Evolutionary conservation across 345 rosid genomes (phyloP).

Genomic region (Mangifera indica): DNA sequence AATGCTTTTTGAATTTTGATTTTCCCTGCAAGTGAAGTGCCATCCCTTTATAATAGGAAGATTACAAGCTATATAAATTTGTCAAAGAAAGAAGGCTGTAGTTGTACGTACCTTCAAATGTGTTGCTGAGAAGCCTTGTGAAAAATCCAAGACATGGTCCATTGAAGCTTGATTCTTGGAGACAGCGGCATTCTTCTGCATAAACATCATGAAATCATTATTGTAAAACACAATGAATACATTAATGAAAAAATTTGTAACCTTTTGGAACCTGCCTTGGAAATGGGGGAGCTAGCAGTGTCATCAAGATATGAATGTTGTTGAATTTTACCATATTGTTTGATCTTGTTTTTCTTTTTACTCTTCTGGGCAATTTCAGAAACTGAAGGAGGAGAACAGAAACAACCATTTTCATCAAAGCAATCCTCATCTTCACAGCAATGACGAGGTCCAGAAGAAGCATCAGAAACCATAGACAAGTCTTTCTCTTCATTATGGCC

Average conservation of each 20-base stretch:
- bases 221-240: neutral
- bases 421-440: conserved; percentile 38
- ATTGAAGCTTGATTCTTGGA: conserved; percentile 35
- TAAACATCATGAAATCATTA: conserved; percentile 20
- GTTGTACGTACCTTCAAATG: conserved; percentile 43
- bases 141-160: conserved; percentile 36
- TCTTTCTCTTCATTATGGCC: conserved; percentile 44
- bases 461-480: conserved; percentile 89
- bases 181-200: conserved; percentile 27
- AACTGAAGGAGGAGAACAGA: conserved; percentile 17
- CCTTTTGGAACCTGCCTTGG: conserved; percentile 40
- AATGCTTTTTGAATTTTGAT: conserved; percentile 36
- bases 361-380: conserved; percentile 30
- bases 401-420: conserved; percentile 34
- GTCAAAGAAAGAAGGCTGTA: neutral
- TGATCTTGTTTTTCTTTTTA: conserved; percentile 39
- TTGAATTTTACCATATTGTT: conserved; percentile 31
- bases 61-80: neutral
- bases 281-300: conserved; percentile 70
- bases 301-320: conserved; percentile 58
- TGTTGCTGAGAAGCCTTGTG: conserved; percentile 51
- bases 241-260: neutral
- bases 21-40: conserved; percentile 37
- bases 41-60: neutral
- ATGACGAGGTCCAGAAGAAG: conserved; percentile 78